Evolutionary conservation across 1,284 basidiomycete genomes (phyloP), one percentile per base, ranked within the genome.

Genomic region (Heterobasidion annosum): DNA sequence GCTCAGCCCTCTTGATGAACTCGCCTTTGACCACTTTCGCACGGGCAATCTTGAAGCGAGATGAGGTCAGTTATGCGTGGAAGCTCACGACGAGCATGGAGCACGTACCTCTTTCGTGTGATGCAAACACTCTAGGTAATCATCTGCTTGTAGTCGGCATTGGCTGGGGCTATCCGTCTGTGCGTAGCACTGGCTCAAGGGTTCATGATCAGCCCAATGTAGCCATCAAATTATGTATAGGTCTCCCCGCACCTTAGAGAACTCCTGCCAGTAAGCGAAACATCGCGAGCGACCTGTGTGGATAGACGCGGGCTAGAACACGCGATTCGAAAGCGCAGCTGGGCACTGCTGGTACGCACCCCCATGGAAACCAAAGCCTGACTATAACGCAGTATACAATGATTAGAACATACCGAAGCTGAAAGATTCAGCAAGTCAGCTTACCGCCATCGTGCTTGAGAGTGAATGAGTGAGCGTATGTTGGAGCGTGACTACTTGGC

Each of bases 41-140:
- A 37, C 90, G 83, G 32, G 81, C 82, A 65, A 85, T 81, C 90
- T 93, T 54, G 18, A 3, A 47, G n/a, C 25, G 25, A 25, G 25
- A 25, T 5, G 25, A 25, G 25, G 13, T 43, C 42, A 4, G 37
- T n/a, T 7, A 3, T 12, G n/a, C 3, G 12, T 40, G 12, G 37
- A 40, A 12, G 3, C 3, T 40, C n/a, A 40, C 10, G 8, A 42
- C 37, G 48, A 42, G 43, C 54, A 50, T 43, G 48, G 40, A 45
- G 12, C n/a, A 66, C 72, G 61, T 59, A 93, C 94, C 83, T 96
- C 93, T 70, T 96, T 92, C 46, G 82, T 86, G 66, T 89, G 85
- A 68, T 97, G 94, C 57, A 98, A 73, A 70, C 95, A 98, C 70
- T 97, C 93, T 56, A 97, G 68, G 73, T 98, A 98, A 70, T 97